Evolutionary conservation across 495 filamentous ascomycete species (phyloP).

Genomic region (Aspergillus leporis): DNA sequence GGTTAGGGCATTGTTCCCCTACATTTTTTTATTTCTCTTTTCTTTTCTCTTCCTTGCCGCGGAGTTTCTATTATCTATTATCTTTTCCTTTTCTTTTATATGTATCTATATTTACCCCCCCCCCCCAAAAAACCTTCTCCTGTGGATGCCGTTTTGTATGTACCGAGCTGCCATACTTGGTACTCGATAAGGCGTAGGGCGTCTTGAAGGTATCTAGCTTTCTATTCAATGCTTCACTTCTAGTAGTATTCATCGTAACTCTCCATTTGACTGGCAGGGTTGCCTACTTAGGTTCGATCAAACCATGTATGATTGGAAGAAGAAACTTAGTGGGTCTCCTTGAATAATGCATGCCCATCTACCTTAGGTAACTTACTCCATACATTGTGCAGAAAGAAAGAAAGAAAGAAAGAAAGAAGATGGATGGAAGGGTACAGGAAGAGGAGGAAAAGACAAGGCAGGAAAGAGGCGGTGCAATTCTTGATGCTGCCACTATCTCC

Average conservation of each 20-base stretch:
- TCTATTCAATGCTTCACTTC: not conserved
- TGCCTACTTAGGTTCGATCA: not conserved
- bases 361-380: not conserved
- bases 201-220: not conserved
- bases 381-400: constrained; percentile 2
- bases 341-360: not conserved
- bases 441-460: not conserved
- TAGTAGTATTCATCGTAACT: not conserved
- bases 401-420: constrained; percentile 4
- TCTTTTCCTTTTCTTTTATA: not conserved
- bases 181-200: not conserved
- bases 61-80: not conserved
- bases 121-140: no score
- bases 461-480: constrained; percentile 8
- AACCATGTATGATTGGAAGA: not conserved
- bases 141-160: not conserved
- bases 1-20: constrained; percentile 1
- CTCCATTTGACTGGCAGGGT: not conserved
- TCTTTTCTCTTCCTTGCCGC: not conserved
- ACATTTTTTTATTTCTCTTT: not conserved
- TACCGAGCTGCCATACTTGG: not conserved
- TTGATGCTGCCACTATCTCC: constrained; percentile 1
- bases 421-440: not conserved
- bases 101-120: not conserved
- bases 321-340: not conserved